phyloP scores from a whole-genome alignment of 345 rosid genomes.

The Eucalyptus erythrocorys region DNA sequence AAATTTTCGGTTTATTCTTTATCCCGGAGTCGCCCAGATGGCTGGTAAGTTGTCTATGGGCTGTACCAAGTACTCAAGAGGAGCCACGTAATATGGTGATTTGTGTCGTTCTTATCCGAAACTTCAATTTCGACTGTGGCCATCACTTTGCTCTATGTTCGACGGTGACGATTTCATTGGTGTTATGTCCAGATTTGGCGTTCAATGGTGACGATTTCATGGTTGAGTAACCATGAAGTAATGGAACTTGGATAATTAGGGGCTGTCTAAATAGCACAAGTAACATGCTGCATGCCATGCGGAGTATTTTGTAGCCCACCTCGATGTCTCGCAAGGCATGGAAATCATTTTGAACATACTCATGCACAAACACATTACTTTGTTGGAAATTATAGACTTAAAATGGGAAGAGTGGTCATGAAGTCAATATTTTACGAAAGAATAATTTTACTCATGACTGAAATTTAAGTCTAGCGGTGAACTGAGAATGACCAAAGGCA shows the following conservation, averaged over 20 bases:
- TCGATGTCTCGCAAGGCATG: neutral
- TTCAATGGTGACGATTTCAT: neutral
- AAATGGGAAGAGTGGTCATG: neutral
- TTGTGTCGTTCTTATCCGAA: neutral
- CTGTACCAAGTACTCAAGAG: neutral
- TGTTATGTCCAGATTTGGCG: neutral
- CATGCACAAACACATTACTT: neutral
- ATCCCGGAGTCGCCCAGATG: conserved; percentile 44
- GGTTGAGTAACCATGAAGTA: neutral
- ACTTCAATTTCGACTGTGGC: neutral
- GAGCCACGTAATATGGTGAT: neutral
- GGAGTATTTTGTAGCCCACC: neutral
- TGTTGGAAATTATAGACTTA: neutral
- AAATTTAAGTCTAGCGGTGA: neutral
- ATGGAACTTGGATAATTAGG: neutral
- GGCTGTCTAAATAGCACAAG: neutral
- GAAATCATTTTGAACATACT: neutral
- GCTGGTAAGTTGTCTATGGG: conserved; percentile 13
- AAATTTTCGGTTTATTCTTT: conserved; percentile 17
- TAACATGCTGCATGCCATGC: neutral
- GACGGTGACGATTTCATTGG: neutral
- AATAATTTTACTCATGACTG: neutral
- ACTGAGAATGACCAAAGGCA: neutral
- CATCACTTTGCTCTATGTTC: neutral
- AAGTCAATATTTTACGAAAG: neutral